phyloP scores from a whole-genome alignment of 257 asterid genomes.

The Parsonsia alboflavescens region DNA sequence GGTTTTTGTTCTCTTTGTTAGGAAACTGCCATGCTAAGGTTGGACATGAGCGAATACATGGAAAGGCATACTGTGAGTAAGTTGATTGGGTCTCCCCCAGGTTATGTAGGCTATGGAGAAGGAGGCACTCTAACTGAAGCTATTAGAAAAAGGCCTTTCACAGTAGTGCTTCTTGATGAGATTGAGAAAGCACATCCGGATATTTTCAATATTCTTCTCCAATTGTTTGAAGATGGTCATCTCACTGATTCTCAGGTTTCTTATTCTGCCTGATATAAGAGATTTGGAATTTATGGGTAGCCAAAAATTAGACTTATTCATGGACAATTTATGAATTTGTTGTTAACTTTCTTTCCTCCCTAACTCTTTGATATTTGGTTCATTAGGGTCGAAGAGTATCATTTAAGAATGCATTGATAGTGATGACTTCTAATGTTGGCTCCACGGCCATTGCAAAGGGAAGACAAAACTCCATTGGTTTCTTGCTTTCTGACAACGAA shows the following conservation, averaged over 20 bases:
- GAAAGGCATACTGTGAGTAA: slow-evolving; percentile 97
- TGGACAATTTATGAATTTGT: neutral
- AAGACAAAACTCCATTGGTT: slow-evolving; percentile 57
- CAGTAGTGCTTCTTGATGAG: slow-evolving; percentile 90
- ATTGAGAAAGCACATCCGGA: slow-evolving; percentile 98
- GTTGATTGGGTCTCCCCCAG: slow-evolving; percentile 99
- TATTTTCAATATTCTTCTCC: slow-evolving; percentile 90
- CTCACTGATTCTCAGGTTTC: slow-evolving; percentile 96
- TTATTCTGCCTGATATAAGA: neutral
- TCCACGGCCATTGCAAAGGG: slow-evolving; percentile 88
- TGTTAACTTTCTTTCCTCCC: neutral
- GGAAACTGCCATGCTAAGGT: slow-evolving; percentile 91
- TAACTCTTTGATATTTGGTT: slow-evolving; percentile 18
- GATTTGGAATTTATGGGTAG: neutral
- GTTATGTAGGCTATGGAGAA: slow-evolving; percentile 91
- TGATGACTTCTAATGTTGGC: slow-evolving; percentile 95
- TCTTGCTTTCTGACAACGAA: slow-evolving; percentile 52
- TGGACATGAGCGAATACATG: slow-evolving; percentile 99
- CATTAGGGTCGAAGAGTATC: slow-evolving; percentile 92
- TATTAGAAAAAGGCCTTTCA: slow-evolving; percentile 81
- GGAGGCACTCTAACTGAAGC: slow-evolving; percentile 98
- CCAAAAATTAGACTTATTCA: neutral
- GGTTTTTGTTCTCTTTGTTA: slow-evolving; percentile 16
- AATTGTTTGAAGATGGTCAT: slow-evolving; percentile 95
- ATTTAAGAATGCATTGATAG: slow-evolving; percentile 80